Base-by-base conservation (phyloP, 1,139 yeast species). In the Kodamaea derodonti region DNA sequence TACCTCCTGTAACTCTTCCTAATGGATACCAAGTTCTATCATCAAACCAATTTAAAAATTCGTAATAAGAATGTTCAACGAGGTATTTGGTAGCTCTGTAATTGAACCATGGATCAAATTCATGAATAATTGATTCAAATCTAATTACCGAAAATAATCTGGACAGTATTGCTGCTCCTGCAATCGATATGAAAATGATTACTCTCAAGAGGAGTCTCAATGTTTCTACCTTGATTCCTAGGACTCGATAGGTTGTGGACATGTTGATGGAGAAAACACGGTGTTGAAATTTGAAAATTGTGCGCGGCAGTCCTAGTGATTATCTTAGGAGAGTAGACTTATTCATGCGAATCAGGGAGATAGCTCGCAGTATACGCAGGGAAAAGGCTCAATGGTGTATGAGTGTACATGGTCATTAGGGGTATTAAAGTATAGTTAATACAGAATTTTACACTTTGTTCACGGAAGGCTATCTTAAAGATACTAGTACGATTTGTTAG, bases 21-120 rank as follows among this genome's bases (percentile, higher is more conserved):
- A 94, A 72, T 14, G 99, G 99, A 59, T 94, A 94, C 99, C 99
- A 94, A 18, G 98, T 92, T 55, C 96, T 78, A 60, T 92, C 97
- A 58, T 94, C 99, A 54, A 94, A 94, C 98, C 98, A 94, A 59
- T 94, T 94, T 57, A 92, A 73, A 53, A 94, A 94, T 45, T 88
- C 92, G 64, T 88, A 84, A 60, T 78, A 90, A 4, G 94, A 83
- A 56, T 88, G 80, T 35, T 77, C 68, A 14, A 87, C 95, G 47
- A 92, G 73, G 60, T 88, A 87, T 58, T 85, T 85, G 17, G 98
- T 85, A 31, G 98, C 98, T 49, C 98, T 70, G 67, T 78, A 92
- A 61, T 92, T 92, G 72, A 94, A 94, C 98, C 98, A 92, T 24
- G 98, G 97, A 63, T 94, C 98, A 56, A 92, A 92, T 62, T 94